Evolutionary conservation across 192 early-diverging fungal genomes (phyloP), one percentile per base, ranked within the genome.

Genomic region (Backusella tarrabulga): DNA sequence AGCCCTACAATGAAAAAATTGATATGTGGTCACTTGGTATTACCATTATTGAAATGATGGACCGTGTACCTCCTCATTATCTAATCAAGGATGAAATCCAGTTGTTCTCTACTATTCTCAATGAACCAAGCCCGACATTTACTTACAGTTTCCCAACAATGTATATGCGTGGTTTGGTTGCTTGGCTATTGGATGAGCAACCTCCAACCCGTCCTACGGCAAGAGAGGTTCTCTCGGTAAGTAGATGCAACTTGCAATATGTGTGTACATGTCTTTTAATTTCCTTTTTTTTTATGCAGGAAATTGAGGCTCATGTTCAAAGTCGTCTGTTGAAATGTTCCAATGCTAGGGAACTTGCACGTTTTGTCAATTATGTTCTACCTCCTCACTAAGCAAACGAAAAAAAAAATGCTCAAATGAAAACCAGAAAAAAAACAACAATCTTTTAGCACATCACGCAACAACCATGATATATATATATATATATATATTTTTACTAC

Each of bases 21-120:
- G 86, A 87, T 67, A 75, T 87, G 68, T 87, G 86, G 86, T 86
- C 85, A 9, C 73, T 87, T 35, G 86, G 83, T 26, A 83, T 87
- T 42, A 82, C 81, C 19, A 74, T 80, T 23, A 86, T 86, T 74
- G 85, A 86, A 76, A 80, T 86, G 82, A 77, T 86, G 79, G 85
- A 86, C 23, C 80, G 85, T 60, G 78, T 76, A 26, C 85, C 85
- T 34, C 85, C 85, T n/a, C 83, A 80, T 68, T 86, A 82, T 56
- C 80, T 74, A 9, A 56, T 83, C 32, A 79, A 83, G 41, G 75
- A 77, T 40, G 78, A 83, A 46, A 44, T 70, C 6, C 72, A 83
- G 26, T 36, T 83, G 12, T 83, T 83, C 70, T 69, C 79, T 21
- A 71, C 75, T 3, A 80, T 83, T 40, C 46, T 83, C 2, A 68